Evolutionary conservation across 495 filamentous ascomycete species (phyloP), one percentile per base, ranked within the genome.

Genomic region (Mycothermus thermophilus): DNA sequence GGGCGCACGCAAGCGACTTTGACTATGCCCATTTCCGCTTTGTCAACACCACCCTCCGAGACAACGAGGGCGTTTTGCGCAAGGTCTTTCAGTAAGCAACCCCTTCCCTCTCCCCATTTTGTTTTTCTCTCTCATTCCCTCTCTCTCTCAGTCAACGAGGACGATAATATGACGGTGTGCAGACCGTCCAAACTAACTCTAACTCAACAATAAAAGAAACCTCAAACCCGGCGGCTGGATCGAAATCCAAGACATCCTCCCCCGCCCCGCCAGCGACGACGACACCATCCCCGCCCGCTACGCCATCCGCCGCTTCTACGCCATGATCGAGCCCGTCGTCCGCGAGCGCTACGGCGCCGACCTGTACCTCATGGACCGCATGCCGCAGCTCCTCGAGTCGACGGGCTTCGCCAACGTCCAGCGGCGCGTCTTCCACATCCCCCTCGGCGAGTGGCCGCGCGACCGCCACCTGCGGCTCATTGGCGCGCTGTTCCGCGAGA

Each of bases 211-310:
- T 67, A 27, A 46, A 26, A 69, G 67, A n/a, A 63, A 69, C 40
- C 57, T 73, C 11, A 67, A 67, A 34, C 77, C 77, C 2, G 77
- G 78, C 26, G 78, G 69, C 32, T 80, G 70, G 64, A 17, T 71
- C 23, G 74, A 79, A 52, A 61, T 66, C 35, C 67, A 75, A 40
- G 74, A 79, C 27, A 40, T 72, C 12, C 60, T 64, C 35, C 64
- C 66, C 8, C 60, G 57, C 20, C 57, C 66, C 10, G 49, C 47
- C 32, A 72, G 62, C 27, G 71, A 76, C 34, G 71, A 76, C 41
- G 56, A 51, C 35, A 68, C 60, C 6, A 52, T 73, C 34, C 42
- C 55, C 1, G 37, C 56, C 1, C 62, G 68, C 37, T 60, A 72
- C 35, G 51, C 65, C 7, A 41, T 72, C 5, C 38, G 41, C 7